Conservation (phyloP, 768 basidiomycete species). For the Phanerodontia chrysosporium region DNA sequence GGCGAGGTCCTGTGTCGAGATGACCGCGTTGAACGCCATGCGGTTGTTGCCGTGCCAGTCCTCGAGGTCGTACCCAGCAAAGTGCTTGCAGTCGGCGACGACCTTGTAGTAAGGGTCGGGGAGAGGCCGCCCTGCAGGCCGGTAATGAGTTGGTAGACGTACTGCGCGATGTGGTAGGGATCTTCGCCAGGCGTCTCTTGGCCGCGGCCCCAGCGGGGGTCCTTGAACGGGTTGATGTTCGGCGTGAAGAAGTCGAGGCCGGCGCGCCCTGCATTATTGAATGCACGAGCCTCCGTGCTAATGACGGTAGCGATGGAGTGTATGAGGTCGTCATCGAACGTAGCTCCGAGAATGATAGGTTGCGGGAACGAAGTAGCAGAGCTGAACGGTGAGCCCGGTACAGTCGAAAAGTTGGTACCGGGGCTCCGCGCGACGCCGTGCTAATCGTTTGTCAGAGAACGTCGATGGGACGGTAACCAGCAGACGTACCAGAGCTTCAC, state of each 20-base stretch:
- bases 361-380: slow-evolving; percentile 57
- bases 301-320: slow-evolving; percentile 45
- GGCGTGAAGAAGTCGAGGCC: slow-evolving; percentile 57
- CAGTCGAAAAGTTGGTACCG: slow-evolving; percentile 43
- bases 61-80: slow-evolving; percentile 55
- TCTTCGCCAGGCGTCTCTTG: slow-evolving; percentile 64
- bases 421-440: slow-evolving; percentile 54
- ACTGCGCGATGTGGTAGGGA: slow-evolving; percentile 47
- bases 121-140: slow-evolving; percentile 57
- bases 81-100: slow-evolving; percentile 58
- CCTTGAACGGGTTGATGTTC: slow-evolving; percentile 50
- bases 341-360: slow-evolving; percentile 49
- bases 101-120: slow-evolving; percentile 48
- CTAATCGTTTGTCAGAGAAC: slow-evolving; percentile 24
- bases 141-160: slow-evolving; percentile 48
- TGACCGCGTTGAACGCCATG: slow-evolving; percentile 48
- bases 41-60: slow-evolving; percentile 50
- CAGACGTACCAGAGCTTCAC: slow-evolving; percentile 46
- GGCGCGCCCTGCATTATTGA: slow-evolving; percentile 49
- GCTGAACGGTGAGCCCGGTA: slow-evolving; percentile 43
- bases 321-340: slow-evolving; percentile 52
- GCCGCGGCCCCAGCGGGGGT: slow-evolving; percentile 60
- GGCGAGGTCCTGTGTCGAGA: slow-evolving; percentile 50
- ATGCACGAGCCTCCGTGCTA: slow-evolving; percentile 55
- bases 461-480: not conserved